phyloP scores from a whole-genome alignment of 78 protist genomes.

The Cavenderia fasciculata region DNA sequence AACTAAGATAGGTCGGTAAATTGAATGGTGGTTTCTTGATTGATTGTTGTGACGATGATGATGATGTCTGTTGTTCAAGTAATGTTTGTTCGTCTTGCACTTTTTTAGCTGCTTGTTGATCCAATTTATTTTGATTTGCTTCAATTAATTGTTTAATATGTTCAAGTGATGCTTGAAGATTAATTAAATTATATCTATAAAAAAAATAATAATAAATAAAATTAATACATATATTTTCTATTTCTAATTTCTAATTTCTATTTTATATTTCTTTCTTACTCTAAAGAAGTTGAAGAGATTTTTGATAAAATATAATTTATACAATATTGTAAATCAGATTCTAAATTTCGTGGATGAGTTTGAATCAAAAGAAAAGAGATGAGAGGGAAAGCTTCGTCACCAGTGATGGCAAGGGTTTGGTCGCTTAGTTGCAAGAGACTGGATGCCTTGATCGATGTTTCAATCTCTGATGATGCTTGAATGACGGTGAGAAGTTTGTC shows the following conservation, averaged over 20 bases:
- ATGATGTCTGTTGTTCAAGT: constrained; percentile 8
- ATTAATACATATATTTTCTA: too few species aligned
- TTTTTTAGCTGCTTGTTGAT: neutral
- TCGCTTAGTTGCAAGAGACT: constrained; percentile 19
- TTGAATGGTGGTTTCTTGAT: neutral
- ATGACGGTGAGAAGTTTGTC: constrained; percentile 37
- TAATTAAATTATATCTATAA: constrained; percentile 52
- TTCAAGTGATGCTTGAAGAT: constrained; percentile 37
- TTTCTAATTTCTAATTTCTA: too few species aligned
- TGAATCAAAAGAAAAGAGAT: constrained; percentile 43
- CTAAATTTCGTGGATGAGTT: constrained; percentile 40
- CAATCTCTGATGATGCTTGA: constrained; percentile 58
- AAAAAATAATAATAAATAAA: too few species aligned
- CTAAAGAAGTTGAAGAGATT: neutral
- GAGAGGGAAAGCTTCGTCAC: constrained; percentile 63
- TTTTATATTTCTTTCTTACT: too few species aligned
- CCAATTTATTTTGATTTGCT: neutral
- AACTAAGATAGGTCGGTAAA: constrained; percentile 9
- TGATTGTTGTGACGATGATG: constrained; percentile 14
- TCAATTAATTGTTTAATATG: constrained; percentile 23
- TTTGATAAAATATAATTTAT: constrained; percentile 38
- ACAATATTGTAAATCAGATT: constrained; percentile 36
- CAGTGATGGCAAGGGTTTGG: constrained; percentile 23
- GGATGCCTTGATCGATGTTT: constrained; percentile 35
- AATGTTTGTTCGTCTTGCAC: neutral